Base-by-base conservation (phyloP, 148 eudicot species). In the Cornus kousa region DNA sequence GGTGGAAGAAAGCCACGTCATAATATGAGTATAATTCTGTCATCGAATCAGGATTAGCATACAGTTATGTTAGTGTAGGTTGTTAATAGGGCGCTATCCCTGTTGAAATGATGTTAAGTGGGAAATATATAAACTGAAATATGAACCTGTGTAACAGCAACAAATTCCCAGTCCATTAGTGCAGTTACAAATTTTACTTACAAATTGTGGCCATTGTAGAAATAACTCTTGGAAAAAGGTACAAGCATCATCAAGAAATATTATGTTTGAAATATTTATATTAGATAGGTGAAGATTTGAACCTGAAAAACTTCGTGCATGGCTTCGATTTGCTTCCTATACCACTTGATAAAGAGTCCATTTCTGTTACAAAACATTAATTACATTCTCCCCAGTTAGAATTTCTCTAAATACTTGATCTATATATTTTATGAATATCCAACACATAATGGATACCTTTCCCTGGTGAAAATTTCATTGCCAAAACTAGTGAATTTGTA, bases 281-380 rank as follows among this genome's bases (percentile, higher is more conserved):
- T 80, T 81, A 81, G 68, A 80, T 80, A 84, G 75, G 74, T 67
- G 35, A 75, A 73, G 87, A 85, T 85, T 81, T 85, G 79, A 78
- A 85, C 87, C 87, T 85, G 87, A 85, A 85, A 82, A 90, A 92
- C 87, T 92, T 92, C 91, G 92, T 90, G 91, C 97, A 92, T 78
- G 94, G 97, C 97, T 90, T 90, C 86, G 91, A 82, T 90, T 92
- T 92, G 97, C 91, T 88, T 87, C 97, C 94, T 90, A 89, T 82
- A 87, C 94, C 97, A 88, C 83, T 86, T 85, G 95, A 89, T 74
- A 82, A 55, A 46, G 79, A 76, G 59, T 92, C 97, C 90, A 77
- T 79, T 86, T 92, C 97, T 90, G 97, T 92, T 92, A 67, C 86
- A 90, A 82, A 70, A 87, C 78, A 91, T 89, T 89, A 85, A 83